Percentiles rank a stretch among this genome's conserved stretches.
Evolutionary conservation across 257 asterid species (phyloP).

Genomic region (Capsicum baccatum): DNA sequence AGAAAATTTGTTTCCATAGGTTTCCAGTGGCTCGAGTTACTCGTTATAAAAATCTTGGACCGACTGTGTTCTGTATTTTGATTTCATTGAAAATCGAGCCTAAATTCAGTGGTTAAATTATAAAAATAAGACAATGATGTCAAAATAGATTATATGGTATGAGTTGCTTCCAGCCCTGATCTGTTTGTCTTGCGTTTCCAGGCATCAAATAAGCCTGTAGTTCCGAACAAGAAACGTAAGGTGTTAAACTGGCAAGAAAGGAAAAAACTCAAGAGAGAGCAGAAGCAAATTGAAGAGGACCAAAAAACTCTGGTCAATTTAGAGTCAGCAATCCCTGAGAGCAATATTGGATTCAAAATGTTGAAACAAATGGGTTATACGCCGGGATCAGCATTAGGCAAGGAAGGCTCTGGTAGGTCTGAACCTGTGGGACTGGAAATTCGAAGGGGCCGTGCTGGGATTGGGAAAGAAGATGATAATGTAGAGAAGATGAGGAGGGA

Average conservation of each 20-base stretch:
- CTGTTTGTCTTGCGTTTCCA: conserved; percentile 30
- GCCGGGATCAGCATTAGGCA: conserved; percentile 91
- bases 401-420: conserved; percentile 77
- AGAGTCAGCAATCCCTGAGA: conserved; percentile 83
- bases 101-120: background rate
- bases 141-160: background rate
- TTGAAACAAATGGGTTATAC: conserved; percentile 94
- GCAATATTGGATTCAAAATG: conserved; percentile 91
- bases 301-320: conserved; percentile 60
- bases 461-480: conserved; percentile 77
- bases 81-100: background rate
- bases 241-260: conserved; percentile 67
- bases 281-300: conserved; percentile 78
- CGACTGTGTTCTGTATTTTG: background rate
- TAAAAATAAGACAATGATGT: conserved; percentile 6
- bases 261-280: conserved; percentile 62
- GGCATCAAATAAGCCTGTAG: conserved; percentile 49
- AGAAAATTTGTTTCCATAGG: background rate
- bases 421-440: conserved; percentile 83
- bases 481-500: conserved; percentile 70
- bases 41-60: background rate
- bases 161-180: background rate
- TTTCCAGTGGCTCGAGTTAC: background rate
- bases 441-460: conserved; percentile 85
- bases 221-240: conserved; percentile 56